A percentile compares a stretch with the other conserved stretches of the same genome.
Conservation (phyloP, 106 monocot species). For the Allium cepa region DNA sequence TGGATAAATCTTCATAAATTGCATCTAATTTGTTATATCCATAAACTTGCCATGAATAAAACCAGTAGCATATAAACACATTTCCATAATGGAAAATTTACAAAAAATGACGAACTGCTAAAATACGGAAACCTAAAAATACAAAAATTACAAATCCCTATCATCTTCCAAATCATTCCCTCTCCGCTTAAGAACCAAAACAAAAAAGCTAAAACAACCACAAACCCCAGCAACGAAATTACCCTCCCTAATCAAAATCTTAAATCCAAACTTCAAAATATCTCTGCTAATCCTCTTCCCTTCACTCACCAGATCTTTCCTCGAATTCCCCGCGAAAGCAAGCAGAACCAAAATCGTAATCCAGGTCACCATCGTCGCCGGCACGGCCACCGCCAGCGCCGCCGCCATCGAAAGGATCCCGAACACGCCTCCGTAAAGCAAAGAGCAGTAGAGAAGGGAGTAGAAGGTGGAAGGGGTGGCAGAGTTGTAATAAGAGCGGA, state of each 20-base stretch:
- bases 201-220: constrained; percentile 25
- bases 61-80: too few relatives aligned
- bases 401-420: constrained; percentile 68
- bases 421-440: constrained; percentile 67
- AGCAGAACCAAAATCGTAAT: constrained; percentile 75
- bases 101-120: too few relatives aligned
- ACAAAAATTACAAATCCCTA: neutral
- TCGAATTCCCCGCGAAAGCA: constrained; percentile 55
- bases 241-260: constrained; percentile 45
- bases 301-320: constrained; percentile 30
- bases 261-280: constrained; percentile 29
- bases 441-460: constrained; percentile 48
- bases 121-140: neutral
- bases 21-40: too few relatives aligned
- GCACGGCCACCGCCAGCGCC: constrained; percentile 57
- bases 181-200: constrained; percentile 18
- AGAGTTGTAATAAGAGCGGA: constrained; percentile 74
- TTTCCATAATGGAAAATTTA: too few relatives aligned
- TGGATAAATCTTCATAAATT: too few relatives aligned
- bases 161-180: constrained; percentile 1
- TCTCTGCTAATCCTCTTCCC: constrained; percentile 42
- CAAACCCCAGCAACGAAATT: constrained; percentile 30
- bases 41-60: too few relatives aligned
- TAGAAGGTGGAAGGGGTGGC: constrained; percentile 9
- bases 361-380: constrained; percentile 73